Conservation (phyloP, 495 filamentous ascomycete species). For the Podospora didyma region DNA sequence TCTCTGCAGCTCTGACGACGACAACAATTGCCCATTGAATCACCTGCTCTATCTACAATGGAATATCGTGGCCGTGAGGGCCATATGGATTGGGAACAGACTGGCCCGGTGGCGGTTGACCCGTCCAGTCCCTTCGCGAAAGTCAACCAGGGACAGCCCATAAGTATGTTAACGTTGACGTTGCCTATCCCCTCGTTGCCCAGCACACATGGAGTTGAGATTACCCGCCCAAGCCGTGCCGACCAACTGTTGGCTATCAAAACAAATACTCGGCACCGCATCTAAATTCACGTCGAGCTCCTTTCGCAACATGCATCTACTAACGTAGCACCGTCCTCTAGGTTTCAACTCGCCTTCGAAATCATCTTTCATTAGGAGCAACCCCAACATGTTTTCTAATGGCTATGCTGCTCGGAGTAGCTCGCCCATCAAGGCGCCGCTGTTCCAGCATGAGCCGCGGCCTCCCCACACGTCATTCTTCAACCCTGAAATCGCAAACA, state of each 20-base stretch:
- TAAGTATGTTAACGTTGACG: slow-evolving; percentile 16
- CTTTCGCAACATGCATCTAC: background rate
- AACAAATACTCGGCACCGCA: background rate
- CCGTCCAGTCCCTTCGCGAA: slow-evolving; percentile 43
- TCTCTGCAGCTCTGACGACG: background rate
- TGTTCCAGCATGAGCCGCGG: slow-evolving; percentile 32
- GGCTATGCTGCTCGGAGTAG: slow-evolving; percentile 7
- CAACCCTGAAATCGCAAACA: slow-evolving; percentile 28
- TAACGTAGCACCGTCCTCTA: slow-evolving; percentile 3
- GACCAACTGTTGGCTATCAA: no score
- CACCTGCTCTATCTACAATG: slow-evolving; percentile 21
- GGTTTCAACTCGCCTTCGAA: slow-evolving; percentile 29
- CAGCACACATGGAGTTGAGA: no score
- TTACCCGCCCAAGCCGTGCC: no score
- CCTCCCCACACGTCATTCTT: slow-evolving; percentile 35
- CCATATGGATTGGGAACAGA: slow-evolving; percentile 51
- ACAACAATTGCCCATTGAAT: background rate
- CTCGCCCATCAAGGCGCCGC: slow-evolving; percentile 17
- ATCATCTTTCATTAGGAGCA: slow-evolving; percentile 1
- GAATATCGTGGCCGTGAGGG: slow-evolving; percentile 40
- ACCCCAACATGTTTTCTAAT: slow-evolving; percentile 27
- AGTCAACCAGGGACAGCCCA: slow-evolving; percentile 22
- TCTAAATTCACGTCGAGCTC: background rate
- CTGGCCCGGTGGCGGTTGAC: slow-evolving; percentile 40
- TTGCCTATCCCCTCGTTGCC: background rate